Percentiles rank a stretch among this genome's conserved stretches.
These are phyloP conservation scores for Geotrichum bryndzae DNA, from an alignment of 1,139 yeast species.

Conservation along the genomic window DNA sequence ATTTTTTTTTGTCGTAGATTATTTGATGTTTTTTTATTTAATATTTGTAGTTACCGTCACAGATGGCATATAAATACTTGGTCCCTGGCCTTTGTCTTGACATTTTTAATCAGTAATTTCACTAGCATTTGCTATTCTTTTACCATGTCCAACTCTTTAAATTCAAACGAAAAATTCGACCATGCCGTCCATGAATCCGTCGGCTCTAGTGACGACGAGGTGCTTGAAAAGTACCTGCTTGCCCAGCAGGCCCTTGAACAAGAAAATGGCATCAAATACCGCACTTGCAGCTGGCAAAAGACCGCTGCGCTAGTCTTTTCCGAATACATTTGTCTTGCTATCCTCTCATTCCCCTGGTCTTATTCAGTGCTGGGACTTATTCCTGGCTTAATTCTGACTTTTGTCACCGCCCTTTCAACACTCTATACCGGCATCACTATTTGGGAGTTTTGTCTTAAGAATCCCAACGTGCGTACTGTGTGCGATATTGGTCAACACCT, in stretches of 20 bases:
- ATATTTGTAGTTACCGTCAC: background rate
- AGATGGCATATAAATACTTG: background rate
- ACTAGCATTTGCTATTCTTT: background rate
- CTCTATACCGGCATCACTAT: constrained; percentile 51
- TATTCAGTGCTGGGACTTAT: constrained; percentile 54
- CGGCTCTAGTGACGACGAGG: constrained; percentile 15
- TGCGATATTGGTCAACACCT: constrained; percentile 57
- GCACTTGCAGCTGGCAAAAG: constrained; percentile 52
- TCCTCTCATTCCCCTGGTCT: constrained; percentile 61
- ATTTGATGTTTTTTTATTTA: background rate
- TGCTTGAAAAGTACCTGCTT: constrained; percentile 31
- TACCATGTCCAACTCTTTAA: background rate
- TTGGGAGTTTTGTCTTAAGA: constrained; percentile 49
- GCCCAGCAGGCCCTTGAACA: constrained; percentile 31
- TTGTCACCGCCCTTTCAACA: constrained; percentile 46
- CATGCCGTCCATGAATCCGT: background rate
- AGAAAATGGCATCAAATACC: constrained; percentile 41
- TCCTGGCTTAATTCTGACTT: constrained; percentile 53
- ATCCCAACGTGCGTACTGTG: constrained; percentile 48
- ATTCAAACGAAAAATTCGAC: background rate
- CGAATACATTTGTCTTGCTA: constrained; percentile 57
- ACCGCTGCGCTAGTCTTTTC: constrained; percentile 55
- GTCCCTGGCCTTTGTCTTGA: background rate
- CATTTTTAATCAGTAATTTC: background rate
- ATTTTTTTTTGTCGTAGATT: too few species aligned